Evolutionary conservation across 2,329 filamentous ascomycete genomes (phyloP), one percentile per base, ranked within the genome.

Genomic region (Waltergamsia citrina): DNA sequence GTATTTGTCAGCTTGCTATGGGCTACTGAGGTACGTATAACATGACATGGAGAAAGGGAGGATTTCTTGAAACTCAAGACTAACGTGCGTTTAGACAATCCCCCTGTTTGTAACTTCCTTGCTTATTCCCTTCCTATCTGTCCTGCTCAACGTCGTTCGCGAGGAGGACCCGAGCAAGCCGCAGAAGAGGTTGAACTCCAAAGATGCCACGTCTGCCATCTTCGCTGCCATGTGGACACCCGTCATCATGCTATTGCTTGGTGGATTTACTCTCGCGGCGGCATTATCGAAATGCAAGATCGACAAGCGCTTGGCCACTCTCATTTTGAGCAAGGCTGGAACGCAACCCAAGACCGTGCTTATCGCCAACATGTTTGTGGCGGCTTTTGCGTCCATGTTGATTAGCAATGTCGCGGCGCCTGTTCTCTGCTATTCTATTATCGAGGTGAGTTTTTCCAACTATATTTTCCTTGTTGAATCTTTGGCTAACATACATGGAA

Each of bases 161-260:
- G 75, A 80, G 21, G 85, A 93, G 34, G 73, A 78, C 5, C 45
- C 50, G 3, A 45, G 42, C 36, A 52, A 56, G 45, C 79, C 81
- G 1, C 69, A 85, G 40, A 60, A 65, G 29, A 76, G 90, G 16
- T 69, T 98, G 6, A 71, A 73, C n/a, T 75, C 87, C 4, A 88
- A 88, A 53, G 71, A 77, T 28, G 88, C 92, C 1, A 85, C 90
- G 0, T 68, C 74, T 19, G 90, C 83, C 49, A 82, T 95, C 38
- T 96, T 98, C 49, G 71, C 86, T 5, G 81, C 92, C 18, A 98
- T 98, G 92, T 98, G 92, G 92, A 95, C 90, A 4, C 90, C 92
- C 0, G 92, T 98, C 36, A 98, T 98, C 46, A 96, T 98, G 92
- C 75, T 98, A 12, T 69, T 98, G 16, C 77, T 98, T 1, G 92